A percentile compares a stretch with the other conserved stretches of the same genome.
phyloP scores from a whole-genome alignment of 148 eudicot species.

The Rhododendron henanense region DNA sequence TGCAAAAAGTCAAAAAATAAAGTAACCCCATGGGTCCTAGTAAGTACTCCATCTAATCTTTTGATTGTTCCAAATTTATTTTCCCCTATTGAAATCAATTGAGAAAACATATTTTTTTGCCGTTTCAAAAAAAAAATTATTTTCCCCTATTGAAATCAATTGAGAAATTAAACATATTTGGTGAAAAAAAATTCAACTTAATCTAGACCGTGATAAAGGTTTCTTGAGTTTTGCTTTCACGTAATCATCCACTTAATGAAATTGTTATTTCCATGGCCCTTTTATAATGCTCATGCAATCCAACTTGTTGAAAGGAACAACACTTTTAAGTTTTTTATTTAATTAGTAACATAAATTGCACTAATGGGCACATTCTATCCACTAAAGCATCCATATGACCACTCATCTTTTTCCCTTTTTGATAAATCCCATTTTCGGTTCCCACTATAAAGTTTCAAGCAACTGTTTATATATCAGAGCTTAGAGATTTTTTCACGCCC shows the following conservation, averaged over 20 bases:
- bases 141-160: no score
- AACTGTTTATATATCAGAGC: not conserved
- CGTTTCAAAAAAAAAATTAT: no score
- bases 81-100: no score
- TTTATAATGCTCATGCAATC: not conserved
- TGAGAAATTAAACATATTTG: not conserved
- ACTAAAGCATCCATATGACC: not conserved
- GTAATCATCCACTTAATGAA: not conserved
- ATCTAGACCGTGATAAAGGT: not conserved
- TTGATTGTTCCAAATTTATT: no score
- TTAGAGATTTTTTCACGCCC: not conserved
- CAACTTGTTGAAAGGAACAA: not conserved
- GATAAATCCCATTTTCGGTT: not conserved
- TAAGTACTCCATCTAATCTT: no score
- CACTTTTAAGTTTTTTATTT: not conserved
- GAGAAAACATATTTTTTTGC: not conserved
- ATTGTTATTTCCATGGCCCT: not conserved
- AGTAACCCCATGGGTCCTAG: no score
- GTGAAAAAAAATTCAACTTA: not conserved
- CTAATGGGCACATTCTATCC: not conserved
- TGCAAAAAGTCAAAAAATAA: no score
- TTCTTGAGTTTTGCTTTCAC: not conserved
- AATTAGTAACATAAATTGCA: not conserved
- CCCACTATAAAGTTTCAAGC: not conserved
- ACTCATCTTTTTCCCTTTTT: not conserved